Evolutionary conservation across 331 rosid species (phyloP).

Genomic region (Malus hybrid): DNA sequence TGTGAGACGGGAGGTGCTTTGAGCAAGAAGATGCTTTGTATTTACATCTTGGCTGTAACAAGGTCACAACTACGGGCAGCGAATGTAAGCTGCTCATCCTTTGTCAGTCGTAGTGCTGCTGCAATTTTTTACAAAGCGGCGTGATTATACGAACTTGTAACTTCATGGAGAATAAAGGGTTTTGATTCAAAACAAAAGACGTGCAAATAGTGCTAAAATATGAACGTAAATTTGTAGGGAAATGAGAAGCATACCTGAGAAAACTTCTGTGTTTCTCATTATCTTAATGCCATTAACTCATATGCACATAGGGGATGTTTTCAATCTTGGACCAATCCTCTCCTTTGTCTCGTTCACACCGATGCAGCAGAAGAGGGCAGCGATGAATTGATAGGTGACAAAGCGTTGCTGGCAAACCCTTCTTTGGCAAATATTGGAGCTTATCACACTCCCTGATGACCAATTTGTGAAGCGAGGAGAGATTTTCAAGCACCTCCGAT

Average conservation of each 20-base stretch:
- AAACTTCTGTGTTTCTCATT: background rate
- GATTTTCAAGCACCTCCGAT: background rate
- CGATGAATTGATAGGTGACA: background rate
- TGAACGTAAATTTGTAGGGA: background rate
- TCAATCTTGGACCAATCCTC: conserved; percentile 4
- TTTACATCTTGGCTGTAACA: too few species aligned
- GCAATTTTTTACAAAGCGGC: too few species aligned
- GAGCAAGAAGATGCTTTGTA: too few species aligned
- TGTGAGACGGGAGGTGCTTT: too few species aligned
- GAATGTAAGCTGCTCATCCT: too few species aligned
- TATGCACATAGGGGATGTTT: background rate
- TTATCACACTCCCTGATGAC: background rate
- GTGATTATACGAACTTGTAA: too few species aligned
- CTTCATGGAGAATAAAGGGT: too few species aligned
- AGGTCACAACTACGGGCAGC: too few species aligned
- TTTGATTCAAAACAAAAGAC: too few species aligned
- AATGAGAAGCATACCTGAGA: background rate
- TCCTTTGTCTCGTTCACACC: background rate
- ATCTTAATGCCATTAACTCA: background rate
- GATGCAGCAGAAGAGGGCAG: background rate
- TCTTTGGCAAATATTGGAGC: background rate
- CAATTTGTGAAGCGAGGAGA: background rate
- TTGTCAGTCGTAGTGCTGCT: too few species aligned
- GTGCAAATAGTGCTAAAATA: too few species aligned
- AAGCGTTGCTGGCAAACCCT: background rate